phyloP scores from a whole-genome alignment of 345 rosid genomes.

The Kandelia obovata region DNA sequence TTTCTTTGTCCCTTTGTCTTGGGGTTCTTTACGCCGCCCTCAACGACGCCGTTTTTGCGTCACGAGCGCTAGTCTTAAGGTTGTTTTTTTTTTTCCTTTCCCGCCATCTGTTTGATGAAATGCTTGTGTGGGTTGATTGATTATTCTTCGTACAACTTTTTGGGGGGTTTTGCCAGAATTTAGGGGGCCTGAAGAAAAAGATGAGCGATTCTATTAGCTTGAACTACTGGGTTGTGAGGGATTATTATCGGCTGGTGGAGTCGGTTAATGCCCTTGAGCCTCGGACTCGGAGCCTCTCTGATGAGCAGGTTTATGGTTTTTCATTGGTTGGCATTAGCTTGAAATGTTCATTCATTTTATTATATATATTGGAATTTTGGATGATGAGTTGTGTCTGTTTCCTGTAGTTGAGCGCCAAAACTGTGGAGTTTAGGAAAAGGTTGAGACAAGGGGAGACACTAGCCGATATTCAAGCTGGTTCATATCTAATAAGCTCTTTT shows the following conservation, averaged over 20 bases:
- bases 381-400: slow-evolving; percentile 4
- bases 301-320: slow-evolving; percentile 63
- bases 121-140: slow-evolving; percentile 21
- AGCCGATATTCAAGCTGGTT: slow-evolving; percentile 88
- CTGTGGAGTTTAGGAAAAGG: slow-evolving; percentile 65
- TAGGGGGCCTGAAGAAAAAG: slow-evolving; percentile 43
- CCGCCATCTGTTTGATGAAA: slow-evolving; percentile 50
- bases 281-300: slow-evolving; percentile 49
- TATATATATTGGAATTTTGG: slow-evolving; percentile 1
- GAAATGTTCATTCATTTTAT: slow-evolving; percentile 1
- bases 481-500: slow-evolving; percentile 19
- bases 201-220: slow-evolving; percentile 54
- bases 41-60: slow-evolving; percentile 21
- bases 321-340: background rate
- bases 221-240: slow-evolving; percentile 87
- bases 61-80: slow-evolving; percentile 49
- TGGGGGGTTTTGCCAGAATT: slow-evolving; percentile 37
- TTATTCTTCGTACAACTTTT: background rate
- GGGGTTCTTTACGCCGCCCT: slow-evolving; percentile 10
- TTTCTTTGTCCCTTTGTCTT: slow-evolving; percentile 9
- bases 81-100: slow-evolving; percentile 9
- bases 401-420: slow-evolving; percentile 68
- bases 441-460: slow-evolving; percentile 59
- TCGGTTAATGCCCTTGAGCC: slow-evolving; percentile 65
- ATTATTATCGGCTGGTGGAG: slow-evolving; percentile 72